Evolutionary conservation across 805 yeast species (phyloP), one percentile per base, ranked within the genome.

Genomic region (Lachancea meyersii): DNA sequence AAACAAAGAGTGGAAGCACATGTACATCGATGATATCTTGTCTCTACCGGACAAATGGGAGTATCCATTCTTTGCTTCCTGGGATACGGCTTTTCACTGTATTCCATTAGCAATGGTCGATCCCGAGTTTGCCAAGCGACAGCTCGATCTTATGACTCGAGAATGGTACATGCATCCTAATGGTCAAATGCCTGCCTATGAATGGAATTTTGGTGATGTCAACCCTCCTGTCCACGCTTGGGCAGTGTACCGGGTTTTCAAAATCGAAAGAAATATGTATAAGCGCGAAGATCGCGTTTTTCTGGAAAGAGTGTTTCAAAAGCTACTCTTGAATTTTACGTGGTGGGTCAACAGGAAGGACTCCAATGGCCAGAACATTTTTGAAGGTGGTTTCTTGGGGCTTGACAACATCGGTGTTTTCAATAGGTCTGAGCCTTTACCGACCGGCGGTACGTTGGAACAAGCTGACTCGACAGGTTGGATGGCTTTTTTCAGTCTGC

Each of bases 131-230:
- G 94, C 96, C 27, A 88, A 88, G 63, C 81, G 77, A 53, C 96
- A 88, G 66, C 73, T 88, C 52, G 95, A 83, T 60, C 68, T 88
- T 44, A 69, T 88, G 60, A 82, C 95, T 23, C 75, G 96, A 58
- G 97, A 88, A 65, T 88, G 96, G 96, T 88, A 88, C 60, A 86
- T 87, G 94, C 96, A 91, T 60, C 96, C 96, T 35, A 88, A 88
- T 61, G 97, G 97, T n/a, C 96, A 89, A 64, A 78, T 87, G 50
- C 96, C 97, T 0, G 96, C 96, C 11, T 88, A 88, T 62, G 97
- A 88, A 65, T 88, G 97, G 97, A 88, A 89, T 61, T 88, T 88
- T 57, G 71, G 84, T 48, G 97, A 88, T 63, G 95, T 89, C n/a
- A 88, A 88, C 60, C 97, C 97, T 1, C 97, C 97, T 0, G 97